A percentile compares a stretch with the other conserved stretches of the same genome.
These are phyloP conservation scores for Amphirosellinia nigrospora DNA, from an alignment of 495 filamentous ascomycete species.

Conservation along the genomic window DNA sequence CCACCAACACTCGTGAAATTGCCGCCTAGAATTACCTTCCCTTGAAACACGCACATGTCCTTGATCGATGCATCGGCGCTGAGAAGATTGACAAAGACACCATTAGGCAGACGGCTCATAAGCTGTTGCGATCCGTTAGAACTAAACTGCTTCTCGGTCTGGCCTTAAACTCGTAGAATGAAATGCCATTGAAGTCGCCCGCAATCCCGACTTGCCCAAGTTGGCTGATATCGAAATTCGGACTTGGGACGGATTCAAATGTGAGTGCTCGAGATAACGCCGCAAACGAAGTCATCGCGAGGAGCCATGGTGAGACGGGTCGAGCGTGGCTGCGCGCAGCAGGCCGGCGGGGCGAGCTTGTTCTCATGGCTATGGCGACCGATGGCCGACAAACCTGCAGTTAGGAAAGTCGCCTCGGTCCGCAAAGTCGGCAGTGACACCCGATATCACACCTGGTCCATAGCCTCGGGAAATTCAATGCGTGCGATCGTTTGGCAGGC, in stretches of 20 bases:
- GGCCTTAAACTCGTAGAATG: constrained; percentile 83
- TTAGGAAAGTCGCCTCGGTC: constrained; percentile 31
- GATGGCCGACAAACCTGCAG: constrained; percentile 26
- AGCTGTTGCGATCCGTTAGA: constrained; percentile 83
- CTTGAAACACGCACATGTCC: constrained; percentile 84
- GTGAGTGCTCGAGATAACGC: constrained; percentile 65
- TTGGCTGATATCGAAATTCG: constrained; percentile 80
- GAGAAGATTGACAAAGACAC: constrained; percentile 74
- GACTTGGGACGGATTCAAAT: constrained; percentile 72
- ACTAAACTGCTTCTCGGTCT: constrained; percentile 69
- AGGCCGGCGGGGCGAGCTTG: constrained; percentile 42
- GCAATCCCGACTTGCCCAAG: constrained; percentile 86
- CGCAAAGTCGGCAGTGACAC: constrained; percentile 25
- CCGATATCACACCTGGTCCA: constrained; percentile 26
- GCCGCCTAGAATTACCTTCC: constrained; percentile 79
- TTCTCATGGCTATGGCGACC: constrained; percentile 45
- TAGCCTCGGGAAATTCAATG: constrained; percentile 23
- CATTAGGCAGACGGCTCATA: constrained; percentile 83
- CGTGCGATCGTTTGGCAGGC: background rate
- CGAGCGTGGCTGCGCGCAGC: constrained; percentile 39
- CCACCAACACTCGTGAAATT: constrained; percentile 95
- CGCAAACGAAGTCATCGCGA: constrained; percentile 51
- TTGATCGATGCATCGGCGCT: constrained; percentile 81
- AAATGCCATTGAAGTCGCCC: constrained; percentile 90
- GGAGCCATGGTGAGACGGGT: constrained; percentile 37